Base-by-base conservation (phyloP, 1,139 yeast genomes). In the Taiozyma sp. region DNA sequence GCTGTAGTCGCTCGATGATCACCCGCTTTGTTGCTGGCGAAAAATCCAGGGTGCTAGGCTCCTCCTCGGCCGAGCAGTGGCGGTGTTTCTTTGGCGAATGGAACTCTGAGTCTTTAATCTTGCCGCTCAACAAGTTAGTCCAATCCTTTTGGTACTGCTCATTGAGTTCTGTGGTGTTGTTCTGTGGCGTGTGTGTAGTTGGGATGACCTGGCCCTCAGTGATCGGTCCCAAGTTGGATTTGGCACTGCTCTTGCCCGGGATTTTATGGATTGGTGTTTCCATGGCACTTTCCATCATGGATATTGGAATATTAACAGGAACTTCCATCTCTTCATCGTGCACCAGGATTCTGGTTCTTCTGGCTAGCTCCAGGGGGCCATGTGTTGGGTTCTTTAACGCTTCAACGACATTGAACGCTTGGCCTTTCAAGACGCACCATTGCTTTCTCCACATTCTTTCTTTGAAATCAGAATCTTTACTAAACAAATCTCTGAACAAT, bases 371-470 rank as follows among this genome's bases (percentile, higher is more conserved):
- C 52, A 84, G 69, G 0, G 91, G 92, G 0, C 91, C 90, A 48
- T 83, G 85, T 45, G 77, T 75, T 1, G 74, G 72, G 43, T 73
- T 68, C 59, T 81, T 81, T 49, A 86, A 67, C 1, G 84, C 76
- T 57, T 86, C 90, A 5, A 85, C 86, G 8, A 86, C 85, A 58
- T 85, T 85, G 67, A 84, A 85, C 0, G 93, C 90, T 61, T 87
- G 93, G 0, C 95, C 95, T 61, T 86, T 86, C 60, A 87, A 61
- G 1, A 86, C 86, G 0, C 89, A 83, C 72, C 85, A 73, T 61
- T 87, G 93, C 53, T 80, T 78, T 43, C 69, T 70, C 84, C 88
- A 86, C 82, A 84, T 76, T 47, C 89, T 69, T 55, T 78, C 81
- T 55, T 79, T 81, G 64, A 84, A 85, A 55, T 84, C 88, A 2